Conservation (phyloP, 345 rosid species). For the Xanthoceras sorbifolium region DNA sequence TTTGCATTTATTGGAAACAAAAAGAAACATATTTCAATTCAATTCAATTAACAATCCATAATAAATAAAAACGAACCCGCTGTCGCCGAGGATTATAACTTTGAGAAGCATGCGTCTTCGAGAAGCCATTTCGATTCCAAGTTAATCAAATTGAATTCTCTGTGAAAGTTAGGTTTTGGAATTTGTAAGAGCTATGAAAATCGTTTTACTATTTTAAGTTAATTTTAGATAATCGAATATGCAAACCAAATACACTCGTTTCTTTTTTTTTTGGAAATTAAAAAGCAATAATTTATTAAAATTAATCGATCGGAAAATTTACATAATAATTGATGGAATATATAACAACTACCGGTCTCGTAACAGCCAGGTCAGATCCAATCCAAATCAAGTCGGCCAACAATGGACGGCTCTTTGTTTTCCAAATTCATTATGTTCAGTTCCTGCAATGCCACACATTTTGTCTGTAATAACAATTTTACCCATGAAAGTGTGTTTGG, state of each 20-base stretch:
- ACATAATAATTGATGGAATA: not conserved
- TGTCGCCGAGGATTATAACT: constrained; percentile 88
- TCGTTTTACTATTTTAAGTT: not conserved
- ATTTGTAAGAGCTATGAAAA: not conserved
- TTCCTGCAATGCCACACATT: not conserved
- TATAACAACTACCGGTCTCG: constrained; percentile 6
- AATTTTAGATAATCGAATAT: constrained; percentile 11
- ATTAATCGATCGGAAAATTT: not conserved
- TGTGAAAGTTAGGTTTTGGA: not conserved
- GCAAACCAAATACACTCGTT: not conserved
- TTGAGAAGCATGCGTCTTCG: constrained; percentile 79
- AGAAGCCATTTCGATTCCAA: constrained; percentile 57
- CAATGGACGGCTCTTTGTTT: not conserved
- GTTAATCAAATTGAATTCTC: not conserved
- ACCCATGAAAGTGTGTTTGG: not conserved
- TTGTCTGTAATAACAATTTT: not conserved
- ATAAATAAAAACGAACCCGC: constrained; percentile 50
- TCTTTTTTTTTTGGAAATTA: not conserved
- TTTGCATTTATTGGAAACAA: not conserved
- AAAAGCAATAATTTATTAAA: not conserved
- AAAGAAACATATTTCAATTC: not conserved
- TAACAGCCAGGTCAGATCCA: constrained; percentile 9
- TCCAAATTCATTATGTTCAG: not conserved
- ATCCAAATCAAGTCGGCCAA: too few species aligned
- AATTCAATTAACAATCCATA: not conserved